Conservation (phyloP, 371 early-diverging fungal genomes). For the Mucor circinelloides region DNA sequence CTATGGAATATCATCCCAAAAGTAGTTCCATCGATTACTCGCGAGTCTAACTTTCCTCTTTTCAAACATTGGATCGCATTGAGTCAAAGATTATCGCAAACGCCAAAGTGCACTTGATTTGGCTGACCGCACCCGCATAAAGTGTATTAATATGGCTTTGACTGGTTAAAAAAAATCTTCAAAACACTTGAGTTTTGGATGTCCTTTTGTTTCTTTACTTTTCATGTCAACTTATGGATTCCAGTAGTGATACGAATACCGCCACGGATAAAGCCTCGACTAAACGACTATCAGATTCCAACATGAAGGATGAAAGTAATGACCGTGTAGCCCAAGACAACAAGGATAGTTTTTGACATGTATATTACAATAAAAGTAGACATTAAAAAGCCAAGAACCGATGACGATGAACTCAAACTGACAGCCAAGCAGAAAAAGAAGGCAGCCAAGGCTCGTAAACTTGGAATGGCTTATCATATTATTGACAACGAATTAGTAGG, state of each 20-base stretch:
- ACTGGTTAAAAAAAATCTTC: background rate
- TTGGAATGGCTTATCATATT: slow-evolving; percentile 16
- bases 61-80: too few relatives aligned
- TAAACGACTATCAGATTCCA: background rate
- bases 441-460: slow-evolving; percentile 17
- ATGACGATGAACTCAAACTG: background rate
- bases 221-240: background rate
- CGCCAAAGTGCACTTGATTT: too few relatives aligned
- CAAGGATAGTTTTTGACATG: background rate
- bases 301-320: background rate
- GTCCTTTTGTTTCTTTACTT: background rate
- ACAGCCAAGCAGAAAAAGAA: slow-evolving; percentile 27
- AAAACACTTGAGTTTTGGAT: background rate
- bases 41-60: too few relatives aligned
- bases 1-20: too few relatives aligned
- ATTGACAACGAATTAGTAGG: slow-evolving; percentile 17
- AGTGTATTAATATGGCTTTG: background rate
- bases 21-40: too few relatives aligned
- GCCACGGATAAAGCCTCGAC: background rate
- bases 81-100: too few relatives aligned
- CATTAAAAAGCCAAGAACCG: slow-evolving; percentile 3
- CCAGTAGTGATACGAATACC: background rate
- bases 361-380: background rate
- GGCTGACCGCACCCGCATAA: background rate
- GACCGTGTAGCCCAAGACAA: background rate